A percentile compares a stretch with the other conserved stretches of the same genome.
phyloP scores from a whole-genome alignment of 1,139 yeast genomes.

The Taphrina pruni region DNA sequence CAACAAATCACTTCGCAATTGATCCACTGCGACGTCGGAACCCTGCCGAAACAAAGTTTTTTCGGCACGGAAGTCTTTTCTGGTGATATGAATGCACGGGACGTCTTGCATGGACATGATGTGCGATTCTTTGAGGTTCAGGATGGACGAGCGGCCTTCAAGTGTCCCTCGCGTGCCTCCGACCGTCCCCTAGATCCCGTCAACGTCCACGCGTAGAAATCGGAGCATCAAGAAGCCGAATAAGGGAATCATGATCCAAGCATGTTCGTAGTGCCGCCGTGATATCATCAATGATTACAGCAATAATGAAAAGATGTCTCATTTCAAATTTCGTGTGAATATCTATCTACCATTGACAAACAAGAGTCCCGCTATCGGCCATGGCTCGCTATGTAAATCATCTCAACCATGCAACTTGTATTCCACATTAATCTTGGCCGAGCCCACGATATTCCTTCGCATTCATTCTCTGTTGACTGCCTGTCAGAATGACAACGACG shows the following conservation, averaged over 20 bases:
- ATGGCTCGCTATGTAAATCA: conserved; percentile 7
- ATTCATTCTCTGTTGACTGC: too few relatives aligned
- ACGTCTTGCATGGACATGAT: background rate
- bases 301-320: too few relatives aligned
- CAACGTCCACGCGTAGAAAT: too few relatives aligned
- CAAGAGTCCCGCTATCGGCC: background rate
- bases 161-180: background rate
- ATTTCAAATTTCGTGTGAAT: too few relatives aligned
- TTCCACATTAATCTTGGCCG: too few relatives aligned
- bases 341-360: too few relatives aligned
- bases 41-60: background rate
- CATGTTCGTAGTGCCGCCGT: too few relatives aligned
- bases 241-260: background rate
- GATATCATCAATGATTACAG: background rate
- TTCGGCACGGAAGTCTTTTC: background rate
- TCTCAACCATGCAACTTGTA: too few relatives aligned
- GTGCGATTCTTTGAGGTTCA: background rate
- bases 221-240: background rate
- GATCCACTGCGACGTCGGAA: background rate
- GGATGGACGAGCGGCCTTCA: background rate
- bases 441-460: too few relatives aligned
- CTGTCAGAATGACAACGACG: too few relatives aligned
- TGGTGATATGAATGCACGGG: background rate
- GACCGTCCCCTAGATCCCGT: background rate
- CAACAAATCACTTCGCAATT: background rate